phyloP scores from a whole-genome alignment of 2,329 filamentous ascomycete genomes.

The Alternaria metachromatica region DNA sequence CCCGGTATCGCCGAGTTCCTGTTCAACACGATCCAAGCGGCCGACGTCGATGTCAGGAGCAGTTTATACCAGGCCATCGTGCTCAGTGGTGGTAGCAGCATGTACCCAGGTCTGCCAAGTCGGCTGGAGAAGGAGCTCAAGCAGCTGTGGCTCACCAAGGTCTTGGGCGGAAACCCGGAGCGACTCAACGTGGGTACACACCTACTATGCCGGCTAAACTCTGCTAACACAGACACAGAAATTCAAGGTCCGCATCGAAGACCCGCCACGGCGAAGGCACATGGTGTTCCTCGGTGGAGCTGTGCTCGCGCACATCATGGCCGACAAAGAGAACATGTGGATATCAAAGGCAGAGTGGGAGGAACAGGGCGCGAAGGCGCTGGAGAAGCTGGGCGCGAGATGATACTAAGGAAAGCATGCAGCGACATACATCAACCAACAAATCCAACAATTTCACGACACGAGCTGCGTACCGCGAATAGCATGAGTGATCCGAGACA shows the following conservation, averaged over 20 bases:
- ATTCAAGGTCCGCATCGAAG: conserved; percentile 99
- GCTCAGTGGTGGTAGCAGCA: conserved; percentile 94
- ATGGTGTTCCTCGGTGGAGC: conserved; percentile 99
- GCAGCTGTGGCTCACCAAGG: conserved; percentile 94
- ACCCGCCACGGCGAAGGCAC: conserved; percentile 91
- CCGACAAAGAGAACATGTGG: conserved; percentile 99
- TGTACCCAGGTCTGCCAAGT: conserved; percentile 96
- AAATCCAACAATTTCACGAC: conserved; percentile 13
- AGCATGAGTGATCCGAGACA: not conserved
- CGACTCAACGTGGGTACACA: conserved; percentile 69
- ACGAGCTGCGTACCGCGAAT: not conserved
- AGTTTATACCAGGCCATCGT: conserved; percentile 98
- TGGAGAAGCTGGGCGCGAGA: conserved; percentile 94
- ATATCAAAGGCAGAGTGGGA: conserved; percentile 97
- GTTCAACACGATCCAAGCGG: conserved; percentile 97
- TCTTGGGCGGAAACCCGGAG: conserved; percentile 89
- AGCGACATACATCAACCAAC: conserved; percentile 6
- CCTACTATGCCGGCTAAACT: conserved; percentile 4
- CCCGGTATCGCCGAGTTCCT: conserved; percentile 96
- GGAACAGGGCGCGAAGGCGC: conserved; percentile 81
- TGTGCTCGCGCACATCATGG: conserved; percentile 97
- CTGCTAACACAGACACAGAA: conserved; percentile 63
- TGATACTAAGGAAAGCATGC: conserved; percentile 47
- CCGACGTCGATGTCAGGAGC: conserved; percentile 92
- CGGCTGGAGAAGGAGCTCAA: conserved; percentile 98